Conservation (phyloP, 371 early-diverging fungal genomes). For the Chytridium lagenaria region DNA sequence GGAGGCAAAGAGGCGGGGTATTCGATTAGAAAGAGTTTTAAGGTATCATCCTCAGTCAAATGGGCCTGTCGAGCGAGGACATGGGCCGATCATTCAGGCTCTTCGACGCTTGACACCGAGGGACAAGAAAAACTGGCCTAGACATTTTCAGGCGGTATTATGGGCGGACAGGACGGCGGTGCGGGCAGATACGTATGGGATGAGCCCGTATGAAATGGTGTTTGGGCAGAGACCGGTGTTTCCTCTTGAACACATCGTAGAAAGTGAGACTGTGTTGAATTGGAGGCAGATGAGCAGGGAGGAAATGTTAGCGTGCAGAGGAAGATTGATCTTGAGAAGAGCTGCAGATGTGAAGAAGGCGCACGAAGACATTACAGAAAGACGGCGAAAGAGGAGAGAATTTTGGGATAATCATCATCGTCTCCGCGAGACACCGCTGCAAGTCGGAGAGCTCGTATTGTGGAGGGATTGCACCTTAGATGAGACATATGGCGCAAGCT, state of each 20-base stretch:
- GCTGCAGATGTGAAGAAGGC: not conserved
- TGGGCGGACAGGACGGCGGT: slow-evolving; percentile 3
- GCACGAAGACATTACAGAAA: not conserved
- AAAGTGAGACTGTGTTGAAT: slow-evolving; percentile 1
- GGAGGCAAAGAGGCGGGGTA: not conserved
- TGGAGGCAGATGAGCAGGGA: slow-evolving; percentile 17
- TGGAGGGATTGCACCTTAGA: not conserved
- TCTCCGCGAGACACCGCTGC: not conserved
- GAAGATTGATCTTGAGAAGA: not conserved
- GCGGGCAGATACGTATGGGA: not conserved
- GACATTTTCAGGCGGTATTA: not conserved
- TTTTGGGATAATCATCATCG: not conserved
- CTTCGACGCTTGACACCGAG: not conserved
- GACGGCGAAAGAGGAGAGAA: not conserved
- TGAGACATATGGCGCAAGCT: not conserved
- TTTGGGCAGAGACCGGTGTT: slow-evolving; percentile 21
- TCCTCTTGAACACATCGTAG: slow-evolving; percentile 15
- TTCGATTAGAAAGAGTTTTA: not conserved
- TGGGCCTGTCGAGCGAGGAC: not conserved
- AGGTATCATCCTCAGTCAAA: not conserved
- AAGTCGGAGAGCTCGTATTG: not conserved
- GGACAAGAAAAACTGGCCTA: not conserved
- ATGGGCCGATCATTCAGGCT: slow-evolving; percentile 10
- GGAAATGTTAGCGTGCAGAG: slow-evolving; percentile 10
- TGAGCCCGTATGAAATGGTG: slow-evolving; percentile 7